phyloP scores from a whole-genome alignment of 352 stramenopile genomes.

The Phytopythium sindhum region DNA sequence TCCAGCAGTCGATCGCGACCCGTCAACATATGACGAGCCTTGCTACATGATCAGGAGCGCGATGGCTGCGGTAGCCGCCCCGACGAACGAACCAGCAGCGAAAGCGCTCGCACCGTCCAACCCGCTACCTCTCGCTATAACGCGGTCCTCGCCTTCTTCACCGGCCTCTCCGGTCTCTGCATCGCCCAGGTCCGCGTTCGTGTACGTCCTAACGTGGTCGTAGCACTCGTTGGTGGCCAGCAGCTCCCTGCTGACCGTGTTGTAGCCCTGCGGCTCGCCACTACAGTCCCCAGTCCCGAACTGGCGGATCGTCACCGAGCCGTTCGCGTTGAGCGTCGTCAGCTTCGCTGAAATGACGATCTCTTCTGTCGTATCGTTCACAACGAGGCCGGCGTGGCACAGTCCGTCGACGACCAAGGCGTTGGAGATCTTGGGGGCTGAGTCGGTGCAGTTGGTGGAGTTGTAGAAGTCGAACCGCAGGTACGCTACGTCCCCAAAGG shows the following conservation, averaged over 20 bases:
- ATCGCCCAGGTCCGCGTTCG: not conserved
- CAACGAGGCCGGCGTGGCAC: not conserved
- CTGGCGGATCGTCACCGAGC: not conserved
- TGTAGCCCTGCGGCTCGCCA: too few relatives aligned
- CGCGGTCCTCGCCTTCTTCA: not conserved
- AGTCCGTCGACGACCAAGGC: not conserved
- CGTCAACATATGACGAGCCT: too few relatives aligned
- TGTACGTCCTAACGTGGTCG: not conserved
- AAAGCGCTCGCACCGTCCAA: not conserved
- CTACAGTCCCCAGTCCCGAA: not conserved
- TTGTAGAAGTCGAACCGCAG: conserved; percentile 3
- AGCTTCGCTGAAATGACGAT: not conserved
- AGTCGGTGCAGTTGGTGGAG: not conserved
- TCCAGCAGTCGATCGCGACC: too few relatives aligned
- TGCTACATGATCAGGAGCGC: not conserved
- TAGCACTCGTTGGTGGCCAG: not conserved
- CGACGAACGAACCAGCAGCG: not conserved
- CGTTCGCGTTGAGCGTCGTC: not conserved
- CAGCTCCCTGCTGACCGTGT: not conserved
- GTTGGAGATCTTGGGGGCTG: not conserved
- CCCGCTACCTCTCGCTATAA: not conserved
- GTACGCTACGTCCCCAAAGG: not conserved
- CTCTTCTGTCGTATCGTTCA: not conserved
- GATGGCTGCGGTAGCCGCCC: not conserved
- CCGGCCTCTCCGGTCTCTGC: not conserved